Evolutionary conservation across 371 early-diverging fungal species (phyloP).

Genomic region (Syncephalastrum monosporum): DNA sequence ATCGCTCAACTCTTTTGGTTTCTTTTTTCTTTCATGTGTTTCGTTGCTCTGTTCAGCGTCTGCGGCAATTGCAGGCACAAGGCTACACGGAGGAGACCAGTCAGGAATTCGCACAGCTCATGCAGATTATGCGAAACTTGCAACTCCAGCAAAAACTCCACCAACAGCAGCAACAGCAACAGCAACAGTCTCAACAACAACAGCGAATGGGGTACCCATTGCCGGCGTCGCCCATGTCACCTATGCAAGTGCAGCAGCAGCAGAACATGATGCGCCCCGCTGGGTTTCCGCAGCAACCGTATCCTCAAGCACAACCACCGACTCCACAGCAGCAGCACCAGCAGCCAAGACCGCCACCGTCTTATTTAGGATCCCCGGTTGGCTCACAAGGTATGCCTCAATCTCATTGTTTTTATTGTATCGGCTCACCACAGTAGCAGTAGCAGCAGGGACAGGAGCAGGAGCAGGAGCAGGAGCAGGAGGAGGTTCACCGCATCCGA

Average conservation of each 20-base stretch:
- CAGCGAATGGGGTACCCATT: neutral
- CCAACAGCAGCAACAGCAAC: conserved; percentile 7
- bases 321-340: conserved; percentile 14
- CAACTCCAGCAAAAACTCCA: conserved; percentile 2
- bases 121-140: conserved; percentile 47
- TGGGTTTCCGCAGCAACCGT: neutral
- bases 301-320: conserved; percentile 7
- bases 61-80: conserved; percentile 32
- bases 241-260: conserved; percentile 11
- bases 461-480: neutral
- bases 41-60: conserved; percentile 16
- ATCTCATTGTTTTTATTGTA: neutral
- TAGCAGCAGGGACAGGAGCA: neutral
- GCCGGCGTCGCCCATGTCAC: conserved; percentile 7
- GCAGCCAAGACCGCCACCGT: neutral
- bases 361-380: no score
- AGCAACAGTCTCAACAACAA: conserved; percentile 3
- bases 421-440: neutral
- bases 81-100: conserved; percentile 68
- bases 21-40: no score
- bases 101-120: conserved; percentile 60
- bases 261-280: neutral
- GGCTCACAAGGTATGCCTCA: no score
- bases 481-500: conserved; percentile 5
- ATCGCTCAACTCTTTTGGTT: no score